Conservation (phyloP, 345 rosid species). For the Combretum micranthum region DNA sequence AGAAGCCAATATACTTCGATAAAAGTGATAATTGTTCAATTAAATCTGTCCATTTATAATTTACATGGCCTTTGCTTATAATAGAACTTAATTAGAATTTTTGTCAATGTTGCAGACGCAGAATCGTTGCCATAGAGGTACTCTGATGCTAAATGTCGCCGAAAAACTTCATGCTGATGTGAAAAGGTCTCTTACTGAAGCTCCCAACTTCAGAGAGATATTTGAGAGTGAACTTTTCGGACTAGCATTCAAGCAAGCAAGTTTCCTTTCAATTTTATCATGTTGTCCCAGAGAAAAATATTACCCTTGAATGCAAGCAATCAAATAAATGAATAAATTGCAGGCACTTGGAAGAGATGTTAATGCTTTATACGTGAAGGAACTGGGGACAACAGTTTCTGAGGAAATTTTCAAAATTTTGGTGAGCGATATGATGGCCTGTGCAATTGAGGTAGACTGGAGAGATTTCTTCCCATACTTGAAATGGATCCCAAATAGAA, state of each 20-base stretch:
- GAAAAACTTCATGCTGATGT: constrained; percentile 32
- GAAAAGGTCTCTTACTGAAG: constrained; percentile 25
- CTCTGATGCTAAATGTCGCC: constrained; percentile 44
- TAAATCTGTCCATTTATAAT: too few relatives aligned
- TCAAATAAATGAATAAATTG: neutral
- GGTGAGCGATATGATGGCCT: constrained; percentile 72
- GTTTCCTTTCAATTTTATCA: neutral
- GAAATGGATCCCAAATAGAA: constrained; percentile 68
- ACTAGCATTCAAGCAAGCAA: constrained; percentile 61
- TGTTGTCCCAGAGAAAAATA: neutral
- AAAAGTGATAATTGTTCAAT: too few relatives aligned
- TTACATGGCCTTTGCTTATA: too few relatives aligned
- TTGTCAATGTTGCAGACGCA: constrained; percentile 33
- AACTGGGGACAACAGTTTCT: constrained; percentile 48
- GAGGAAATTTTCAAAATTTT: constrained; percentile 43
- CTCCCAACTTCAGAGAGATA: constrained; percentile 64
- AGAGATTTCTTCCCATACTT: constrained; percentile 91
- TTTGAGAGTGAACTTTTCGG: constrained; percentile 74
- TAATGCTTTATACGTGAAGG: constrained; percentile 59
- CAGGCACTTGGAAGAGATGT: constrained; percentile 67
- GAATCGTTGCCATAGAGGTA: constrained; percentile 47
- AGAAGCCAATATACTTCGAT: too few relatives aligned
- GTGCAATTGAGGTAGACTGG: constrained; percentile 86
- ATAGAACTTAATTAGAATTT: neutral
- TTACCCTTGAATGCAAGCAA: neutral